phyloP scores from a whole-genome alignment of 2,329 filamentous ascomycete species.

The Fusarium papillatum region DNA sequence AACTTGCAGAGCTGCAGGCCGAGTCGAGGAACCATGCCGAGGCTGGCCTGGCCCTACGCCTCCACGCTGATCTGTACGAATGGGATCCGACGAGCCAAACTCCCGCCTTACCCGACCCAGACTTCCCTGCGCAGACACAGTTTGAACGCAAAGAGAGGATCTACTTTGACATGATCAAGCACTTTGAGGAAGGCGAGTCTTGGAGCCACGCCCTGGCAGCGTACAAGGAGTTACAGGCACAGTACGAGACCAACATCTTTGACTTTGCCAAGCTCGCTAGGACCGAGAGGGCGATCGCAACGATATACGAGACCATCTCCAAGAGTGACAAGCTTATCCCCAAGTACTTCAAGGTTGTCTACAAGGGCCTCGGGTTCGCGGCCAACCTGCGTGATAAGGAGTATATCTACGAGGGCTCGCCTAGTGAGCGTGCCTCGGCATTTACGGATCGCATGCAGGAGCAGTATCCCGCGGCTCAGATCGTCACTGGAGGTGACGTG shows the following conservation, averaged over 20 bases:
- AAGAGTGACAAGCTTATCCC: conserved; percentile 84
- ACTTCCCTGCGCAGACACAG: conserved; percentile 85
- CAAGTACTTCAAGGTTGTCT: conserved; percentile 92
- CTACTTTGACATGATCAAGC: conserved; percentile 95
- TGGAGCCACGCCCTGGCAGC: conserved; percentile 91
- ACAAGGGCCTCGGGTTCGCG: conserved; percentile 91
- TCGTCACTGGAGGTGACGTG: conserved; percentile 76
- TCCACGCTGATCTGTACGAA: conserved; percentile 93
- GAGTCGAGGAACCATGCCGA: conserved; percentile 85
- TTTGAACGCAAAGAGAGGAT: conserved; percentile 95
- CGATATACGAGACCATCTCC: conserved; percentile 89
- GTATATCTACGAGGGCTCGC: conserved; percentile 89
- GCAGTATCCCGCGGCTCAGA: conserved; percentile 87
- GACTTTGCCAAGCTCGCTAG: conserved; percentile 94
- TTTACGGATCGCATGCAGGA: conserved; percentile 95
- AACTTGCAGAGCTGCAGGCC: conserved; percentile 84
- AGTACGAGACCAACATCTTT: conserved; percentile 91
- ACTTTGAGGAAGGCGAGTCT: conserved; percentile 94
- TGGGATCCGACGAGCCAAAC: conserved; percentile 84
- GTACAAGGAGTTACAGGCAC: conserved; percentile 91
- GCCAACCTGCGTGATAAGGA: conserved; percentile 86
- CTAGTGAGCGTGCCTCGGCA: conserved; percentile 80
- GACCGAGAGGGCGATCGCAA: conserved; percentile 90
- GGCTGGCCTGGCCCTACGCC: conserved; percentile 87
- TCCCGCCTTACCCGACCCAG: conserved; percentile 77